phyloP scores from a whole-genome alignment of 805 yeast species.

The Peterozyma toletana region DNA sequence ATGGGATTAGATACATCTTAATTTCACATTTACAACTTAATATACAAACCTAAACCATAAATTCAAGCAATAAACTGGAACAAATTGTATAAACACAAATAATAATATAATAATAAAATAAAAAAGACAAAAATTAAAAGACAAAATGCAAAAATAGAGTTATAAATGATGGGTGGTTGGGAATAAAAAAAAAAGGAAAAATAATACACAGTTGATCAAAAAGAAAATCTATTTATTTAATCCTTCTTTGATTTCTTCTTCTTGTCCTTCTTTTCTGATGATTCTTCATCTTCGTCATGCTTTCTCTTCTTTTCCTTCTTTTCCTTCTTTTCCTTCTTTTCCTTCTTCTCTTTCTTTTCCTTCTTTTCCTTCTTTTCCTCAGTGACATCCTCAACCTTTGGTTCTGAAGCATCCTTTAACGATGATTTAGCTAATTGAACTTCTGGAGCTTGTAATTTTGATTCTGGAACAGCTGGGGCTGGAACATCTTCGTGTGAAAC shows the following conservation, averaged over 20 bases:
- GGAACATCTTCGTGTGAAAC: conserved; percentile 60
- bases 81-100: no score
- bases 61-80: no score
- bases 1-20: no score
- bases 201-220: conserved; percentile 11
- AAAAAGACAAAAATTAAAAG: neutral
- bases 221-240: neutral
- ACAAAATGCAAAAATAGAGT: neutral
- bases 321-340: conserved; percentile 40
- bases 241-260: conserved; percentile 33
- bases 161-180: neutral
- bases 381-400: conserved; percentile 22
- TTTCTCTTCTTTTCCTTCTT: conserved; percentile 47
- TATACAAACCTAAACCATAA: no score
- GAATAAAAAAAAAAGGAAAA: conserved; percentile 6
- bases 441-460: conserved; percentile 34
- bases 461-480: conserved; percentile 53
- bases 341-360: conserved; percentile 12
- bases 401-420: conserved; percentile 34
- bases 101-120: neutral
- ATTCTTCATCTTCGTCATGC: conserved; percentile 43
- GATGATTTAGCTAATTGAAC: conserved; percentile 40
- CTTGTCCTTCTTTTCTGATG: conserved; percentile 55
- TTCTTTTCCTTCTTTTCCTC: conserved; percentile 23
- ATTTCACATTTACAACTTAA: no score